These are phyloP conservation scores for Strobilomyces echinocephalus DNA, from an alignment of 768 basidiomycete species.

Conservation along the genomic window DNA sequence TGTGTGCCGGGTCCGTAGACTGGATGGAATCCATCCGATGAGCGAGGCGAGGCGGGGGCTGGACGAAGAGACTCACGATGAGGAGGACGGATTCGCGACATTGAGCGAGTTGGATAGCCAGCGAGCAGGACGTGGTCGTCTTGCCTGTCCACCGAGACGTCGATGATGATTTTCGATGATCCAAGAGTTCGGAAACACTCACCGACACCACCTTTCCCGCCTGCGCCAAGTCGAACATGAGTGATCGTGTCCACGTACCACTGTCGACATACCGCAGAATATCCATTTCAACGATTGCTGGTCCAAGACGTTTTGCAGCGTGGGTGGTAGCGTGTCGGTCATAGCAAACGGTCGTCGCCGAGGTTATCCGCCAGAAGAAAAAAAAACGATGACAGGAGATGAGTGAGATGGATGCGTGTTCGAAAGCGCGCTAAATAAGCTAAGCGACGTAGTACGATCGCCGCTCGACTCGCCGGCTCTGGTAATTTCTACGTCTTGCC, in stretches of 20 bases:
- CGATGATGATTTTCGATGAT: not conserved
- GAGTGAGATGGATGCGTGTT: constrained; percentile 19
- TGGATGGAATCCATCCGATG: constrained; percentile 27
- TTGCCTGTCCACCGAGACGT: constrained; percentile 57
- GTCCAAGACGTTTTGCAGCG: constrained; percentile 91
- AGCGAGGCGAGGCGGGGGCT: not conserved
- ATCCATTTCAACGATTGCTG: constrained; percentile 96
- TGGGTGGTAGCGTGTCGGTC: constrained; percentile 67
- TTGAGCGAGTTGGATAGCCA: constrained; percentile 93
- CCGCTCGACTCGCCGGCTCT: not conserved
- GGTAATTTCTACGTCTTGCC: constrained; percentile 15
- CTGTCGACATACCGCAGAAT: constrained; percentile 76
- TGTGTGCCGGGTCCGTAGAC: constrained; percentile 99
- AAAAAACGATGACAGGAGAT: not conserved
- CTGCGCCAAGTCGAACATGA: constrained; percentile 37
- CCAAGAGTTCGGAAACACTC: constrained; percentile 28
- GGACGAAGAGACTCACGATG: constrained; percentile 55
- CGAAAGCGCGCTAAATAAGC: constrained; percentile 3
- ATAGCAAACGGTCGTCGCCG: constrained; percentile 31
- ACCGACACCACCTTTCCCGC: constrained; percentile 99
- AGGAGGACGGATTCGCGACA: constrained; percentile 92
- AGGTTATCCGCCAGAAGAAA: constrained; percentile 1
- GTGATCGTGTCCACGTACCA: constrained; percentile 10
- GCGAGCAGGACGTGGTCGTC: constrained; percentile 95
- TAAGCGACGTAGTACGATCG: constrained; percentile 11